Evolutionary conservation across 2,329 filamentous ascomycete species (phyloP).

Genomic region (Stemphylium vesicarium): DNA sequence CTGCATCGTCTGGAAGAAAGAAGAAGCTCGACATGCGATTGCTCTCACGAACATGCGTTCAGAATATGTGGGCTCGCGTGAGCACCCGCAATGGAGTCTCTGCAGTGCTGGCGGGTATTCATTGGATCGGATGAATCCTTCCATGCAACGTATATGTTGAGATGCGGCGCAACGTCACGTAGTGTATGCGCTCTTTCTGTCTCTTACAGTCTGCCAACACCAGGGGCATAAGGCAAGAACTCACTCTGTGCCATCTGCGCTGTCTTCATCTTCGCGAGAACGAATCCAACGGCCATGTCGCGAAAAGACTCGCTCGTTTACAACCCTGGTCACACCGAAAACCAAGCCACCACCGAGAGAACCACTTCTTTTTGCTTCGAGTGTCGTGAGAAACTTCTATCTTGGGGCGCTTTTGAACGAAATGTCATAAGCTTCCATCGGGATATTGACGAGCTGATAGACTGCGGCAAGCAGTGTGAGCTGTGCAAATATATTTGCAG

Average conservation of each 20-base stretch:
- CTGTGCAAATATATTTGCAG: conserved; percentile 4
- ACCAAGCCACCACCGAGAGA: neutral
- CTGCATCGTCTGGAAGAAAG: neutral
- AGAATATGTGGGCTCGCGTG: neutral
- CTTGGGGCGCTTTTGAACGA: neutral
- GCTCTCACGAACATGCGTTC: neutral
- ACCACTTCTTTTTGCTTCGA: neutral
- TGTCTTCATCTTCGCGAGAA: neutral
- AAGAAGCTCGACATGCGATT: neutral
- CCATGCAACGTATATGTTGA: neutral
- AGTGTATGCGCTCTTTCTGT: neutral
- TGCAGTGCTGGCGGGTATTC: neutral
- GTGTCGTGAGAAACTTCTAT: neutral
- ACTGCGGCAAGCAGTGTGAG: neutral
- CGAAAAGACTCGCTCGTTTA: neutral
- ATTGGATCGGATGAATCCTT: neutral
- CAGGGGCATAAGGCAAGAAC: neutral
- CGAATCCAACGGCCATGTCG: neutral
- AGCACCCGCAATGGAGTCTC: neutral
- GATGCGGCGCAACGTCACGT: neutral
- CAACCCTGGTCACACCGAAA: neutral
- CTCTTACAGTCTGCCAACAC: neutral
- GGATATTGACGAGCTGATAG: neutral
- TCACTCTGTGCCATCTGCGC: neutral
- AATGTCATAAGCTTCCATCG: neutral